Evolutionary conservation across 257 asterid genomes (phyloP), one percentile per base, ranked within the genome.

Genomic region (Dorcoceras hygrometricum): DNA sequence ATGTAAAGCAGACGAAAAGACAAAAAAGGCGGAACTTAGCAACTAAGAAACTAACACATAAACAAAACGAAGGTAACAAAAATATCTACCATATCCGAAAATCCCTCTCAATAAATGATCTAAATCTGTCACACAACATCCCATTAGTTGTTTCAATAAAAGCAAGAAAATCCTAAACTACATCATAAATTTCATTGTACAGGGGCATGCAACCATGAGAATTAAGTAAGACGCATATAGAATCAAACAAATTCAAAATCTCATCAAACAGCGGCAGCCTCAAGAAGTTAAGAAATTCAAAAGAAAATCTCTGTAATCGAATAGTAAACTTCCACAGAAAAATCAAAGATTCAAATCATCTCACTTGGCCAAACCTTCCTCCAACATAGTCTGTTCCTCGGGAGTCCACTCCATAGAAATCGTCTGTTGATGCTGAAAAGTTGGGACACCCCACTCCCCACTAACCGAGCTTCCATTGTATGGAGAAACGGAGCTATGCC

Each of bases 391-490:
- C 68, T 91, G 98, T 63, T 91, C 98, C 24, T 91, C 95, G 14
- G 79, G 87, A 19, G 89, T 89, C 98, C 98, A 91, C 26, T 91
- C 96, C 96, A 84, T 81, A 56, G 96, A 82, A 62, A 91, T 80
- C 23, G 82, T 84, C 70, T 84, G 92, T 76, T 87, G 85, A 18
- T 87, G 83, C 79, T 84, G 92, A 54, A 87, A 91, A 72, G 81
- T 85, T 26, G 93, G 90, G 31, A 84, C 80, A 10, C 89, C 89
- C 84, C 86, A 81, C 77, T 77, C 82, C 72, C 89, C 89, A 76
- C 75, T 77, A 74, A 74, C 77, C 64, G 79, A 67, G 73, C 57
- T 68, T 11, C 78, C 79, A 58, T 68, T 81, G 78, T 74, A 80
- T 11, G 75, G 55, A 72, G 83, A 70, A 60, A 65, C 65, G 62